Evolutionary conservation across 2,329 filamentous ascomycete species (phyloP).

Genomic region (Alternaria panax): DNA sequence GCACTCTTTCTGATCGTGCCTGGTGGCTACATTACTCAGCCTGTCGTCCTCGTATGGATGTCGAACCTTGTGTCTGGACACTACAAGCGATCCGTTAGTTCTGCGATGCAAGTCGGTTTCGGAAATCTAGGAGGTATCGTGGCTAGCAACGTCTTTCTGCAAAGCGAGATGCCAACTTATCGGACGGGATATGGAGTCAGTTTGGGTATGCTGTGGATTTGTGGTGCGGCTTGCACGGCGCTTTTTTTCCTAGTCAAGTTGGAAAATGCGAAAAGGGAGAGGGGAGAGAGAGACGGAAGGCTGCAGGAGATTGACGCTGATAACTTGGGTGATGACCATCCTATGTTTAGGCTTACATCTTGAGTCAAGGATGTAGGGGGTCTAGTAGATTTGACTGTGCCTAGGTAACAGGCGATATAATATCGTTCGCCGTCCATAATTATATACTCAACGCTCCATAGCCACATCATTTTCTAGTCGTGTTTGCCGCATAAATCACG

Average conservation of each 20-base stretch:
- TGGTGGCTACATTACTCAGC: constrained; percentile 63
- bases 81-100: constrained; percentile 63
- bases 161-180: constrained; percentile 56
- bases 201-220: constrained; percentile 60
- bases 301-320: constrained; percentile 52
- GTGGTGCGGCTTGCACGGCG: constrained; percentile 52
- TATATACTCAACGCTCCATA: no score
- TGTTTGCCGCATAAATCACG: no score
- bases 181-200: constrained; percentile 58
- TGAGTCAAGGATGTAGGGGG: not conserved
- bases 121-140: constrained; percentile 62
- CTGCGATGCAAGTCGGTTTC: constrained; percentile 57
- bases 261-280: constrained; percentile 59
- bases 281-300: constrained; percentile 56
- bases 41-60: constrained; percentile 64
- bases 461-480: no score
- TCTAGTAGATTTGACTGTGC: no score
- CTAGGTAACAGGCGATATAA: no score
- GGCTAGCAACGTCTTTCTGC: constrained; percentile 59
- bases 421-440: no score
- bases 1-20: constrained; percentile 63
- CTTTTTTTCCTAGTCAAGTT: constrained; percentile 52
- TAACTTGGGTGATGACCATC: constrained; percentile 63
- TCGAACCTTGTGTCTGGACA: constrained; percentile 65
- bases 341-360: constrained; percentile 56